A percentile compares a stretch with the other conserved stretches of the same genome.
Conservation (phyloP, 2,329 filamentous ascomycete genomes). For the Phaeosphaeria sp. region DNA sequence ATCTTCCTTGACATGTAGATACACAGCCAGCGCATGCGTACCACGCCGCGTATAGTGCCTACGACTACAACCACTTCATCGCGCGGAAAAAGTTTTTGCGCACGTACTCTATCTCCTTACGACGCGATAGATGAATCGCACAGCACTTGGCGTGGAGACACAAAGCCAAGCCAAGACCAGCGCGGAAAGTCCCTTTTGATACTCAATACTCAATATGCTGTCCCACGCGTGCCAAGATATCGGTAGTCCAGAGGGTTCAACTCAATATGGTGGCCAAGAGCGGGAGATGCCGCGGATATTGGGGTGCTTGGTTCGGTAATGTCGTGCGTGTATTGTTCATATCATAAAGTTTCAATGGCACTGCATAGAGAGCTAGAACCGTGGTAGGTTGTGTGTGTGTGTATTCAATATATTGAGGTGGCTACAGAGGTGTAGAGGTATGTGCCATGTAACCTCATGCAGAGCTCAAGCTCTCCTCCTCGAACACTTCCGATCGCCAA, state of each 20-base stretch:
- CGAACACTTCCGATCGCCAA: background rate
- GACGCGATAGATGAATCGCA: background rate
- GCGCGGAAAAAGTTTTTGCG: no score
- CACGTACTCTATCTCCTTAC: no score
- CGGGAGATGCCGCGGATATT: background rate
- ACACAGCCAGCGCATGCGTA: conserved; percentile 1
- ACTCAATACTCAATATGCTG: background rate
- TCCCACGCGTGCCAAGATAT: background rate
- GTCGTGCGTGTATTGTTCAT: background rate
- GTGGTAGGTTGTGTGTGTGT: background rate
- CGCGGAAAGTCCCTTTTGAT: background rate
- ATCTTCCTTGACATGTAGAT: background rate
- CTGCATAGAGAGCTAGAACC: background rate
- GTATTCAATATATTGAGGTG: background rate
- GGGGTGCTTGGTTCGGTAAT: background rate
- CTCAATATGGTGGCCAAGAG: conserved; percentile 1
- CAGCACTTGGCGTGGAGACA: background rate
- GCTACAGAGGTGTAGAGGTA: background rate
- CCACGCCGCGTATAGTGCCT: conserved; percentile 1
- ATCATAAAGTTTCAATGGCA: background rate
- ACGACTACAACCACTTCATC: no score
- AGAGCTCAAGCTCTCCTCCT: background rate
- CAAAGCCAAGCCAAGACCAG: background rate
- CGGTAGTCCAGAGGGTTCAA: background rate
- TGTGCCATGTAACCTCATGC: background rate